Conservation (phyloP, 2,329 filamentous ascomycete genomes). For the Penicillium oxalicum region DNA sequence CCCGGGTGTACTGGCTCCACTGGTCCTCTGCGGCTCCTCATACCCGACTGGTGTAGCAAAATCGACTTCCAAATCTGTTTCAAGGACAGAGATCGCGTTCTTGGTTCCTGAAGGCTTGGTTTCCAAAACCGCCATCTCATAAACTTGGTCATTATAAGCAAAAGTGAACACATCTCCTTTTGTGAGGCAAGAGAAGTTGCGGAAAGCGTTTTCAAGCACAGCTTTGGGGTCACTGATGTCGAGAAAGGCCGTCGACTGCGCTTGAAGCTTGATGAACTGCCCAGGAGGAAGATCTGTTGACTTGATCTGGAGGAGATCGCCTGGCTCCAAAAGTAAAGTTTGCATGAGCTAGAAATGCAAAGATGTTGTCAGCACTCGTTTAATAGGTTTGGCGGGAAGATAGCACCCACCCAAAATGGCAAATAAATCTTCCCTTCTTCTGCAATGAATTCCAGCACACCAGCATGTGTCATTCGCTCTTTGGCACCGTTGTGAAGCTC, state of each 20-base stretch:
- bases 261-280: slow-evolving; percentile 91
- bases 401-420: slow-evolving; percentile 71
- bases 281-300: slow-evolving; percentile 88
- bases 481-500: slow-evolving; percentile 86
- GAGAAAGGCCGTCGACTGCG: slow-evolving; percentile 86
- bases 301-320: slow-evolving; percentile 90
- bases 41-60: slow-evolving; percentile 93
- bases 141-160: slow-evolving; percentile 89
- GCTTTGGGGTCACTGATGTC: slow-evolving; percentile 97
- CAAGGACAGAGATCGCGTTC: slow-evolving; percentile 84
- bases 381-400: slow-evolving; percentile 3
- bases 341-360: slow-evolving; percentile 70
- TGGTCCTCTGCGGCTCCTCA: slow-evolving; percentile 71
- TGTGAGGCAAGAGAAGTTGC: slow-evolving; percentile 89
- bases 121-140: slow-evolving; percentile 87
- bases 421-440: slow-evolving; percentile 96
- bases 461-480: slow-evolving; percentile 77
- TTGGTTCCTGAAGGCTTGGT: slow-evolving; percentile 79
- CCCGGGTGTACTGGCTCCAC: slow-evolving; percentile 80
- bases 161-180: slow-evolving; percentile 95
- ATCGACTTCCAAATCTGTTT: slow-evolving; percentile 94
- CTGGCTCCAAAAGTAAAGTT: slow-evolving; percentile 79
- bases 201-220: slow-evolving; percentile 91
- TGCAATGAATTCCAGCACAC: slow-evolving; percentile 94
- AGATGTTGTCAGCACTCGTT: slow-evolving; percentile 2